Percentiles rank a stretch among this genome's conserved stretches.
phyloP scores from a whole-genome alignment of 495 filamentous ascomycete genomes.

The Thermochaetoides thermophila region DNA sequence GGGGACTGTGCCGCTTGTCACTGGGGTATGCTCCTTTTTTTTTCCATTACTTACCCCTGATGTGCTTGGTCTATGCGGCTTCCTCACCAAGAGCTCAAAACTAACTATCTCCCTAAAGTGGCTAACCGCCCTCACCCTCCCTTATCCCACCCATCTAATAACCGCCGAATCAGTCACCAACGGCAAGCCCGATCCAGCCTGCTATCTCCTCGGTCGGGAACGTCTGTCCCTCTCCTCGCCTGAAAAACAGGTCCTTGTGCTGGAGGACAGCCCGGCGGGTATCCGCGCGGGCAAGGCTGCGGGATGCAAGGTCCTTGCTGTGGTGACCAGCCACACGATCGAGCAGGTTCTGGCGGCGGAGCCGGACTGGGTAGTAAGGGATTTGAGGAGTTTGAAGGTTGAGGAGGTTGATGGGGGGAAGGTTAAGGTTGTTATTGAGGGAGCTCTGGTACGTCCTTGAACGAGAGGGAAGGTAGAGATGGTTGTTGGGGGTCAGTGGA shows the following conservation, averaged over 20 bases:
- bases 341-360: slow-evolving; percentile 55
- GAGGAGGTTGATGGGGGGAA: slow-evolving; percentile 28
- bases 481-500: background rate
- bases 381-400: slow-evolving; percentile 57
- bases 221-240: slow-evolving; percentile 38
- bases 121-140: slow-evolving; percentile 63
- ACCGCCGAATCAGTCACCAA: slow-evolving; percentile 71
- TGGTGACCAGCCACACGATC: slow-evolving; percentile 70
- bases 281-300: slow-evolving; percentile 78
- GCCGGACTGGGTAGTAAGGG: slow-evolving; percentile 77
- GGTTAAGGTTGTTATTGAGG: slow-evolving; percentile 38
- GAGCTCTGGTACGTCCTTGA: slow-evolving; percentile 17
- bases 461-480: background rate
- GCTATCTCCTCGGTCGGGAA: slow-evolving; percentile 60
- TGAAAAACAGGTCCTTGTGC: slow-evolving; percentile 46
- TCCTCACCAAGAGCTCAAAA: background rate
- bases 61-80: no score
- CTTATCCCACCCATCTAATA: slow-evolving; percentile 58
- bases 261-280: slow-evolving; percentile 91
- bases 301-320: slow-evolving; percentile 73
- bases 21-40: slow-evolving; percentile 30
- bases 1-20: slow-evolving; percentile 65
- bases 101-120: slow-evolving; percentile 27
- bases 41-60: background rate
- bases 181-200: slow-evolving; percentile 81